phyloP scores from a whole-genome alignment of 2,329 filamentous ascomycete genomes.

The Calonectria henricotiae region DNA sequence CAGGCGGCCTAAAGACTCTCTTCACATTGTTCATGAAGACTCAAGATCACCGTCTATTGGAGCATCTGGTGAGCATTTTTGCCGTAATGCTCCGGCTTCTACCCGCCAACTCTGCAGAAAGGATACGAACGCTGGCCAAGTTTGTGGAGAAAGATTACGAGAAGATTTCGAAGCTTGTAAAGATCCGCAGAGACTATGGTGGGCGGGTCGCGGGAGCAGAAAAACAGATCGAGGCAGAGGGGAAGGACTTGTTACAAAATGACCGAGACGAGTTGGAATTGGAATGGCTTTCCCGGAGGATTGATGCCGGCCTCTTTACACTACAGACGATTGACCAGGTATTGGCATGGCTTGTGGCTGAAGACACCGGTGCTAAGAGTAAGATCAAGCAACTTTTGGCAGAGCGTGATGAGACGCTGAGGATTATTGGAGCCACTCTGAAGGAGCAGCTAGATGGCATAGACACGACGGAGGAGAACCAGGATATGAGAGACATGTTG shows the following conservation, averaged over 20 bases:
- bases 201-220: conserved; percentile 71
- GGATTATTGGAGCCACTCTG: conserved; percentile 77
- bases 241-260: conserved; percentile 38
- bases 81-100: conserved; percentile 85
- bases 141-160: conserved; percentile 96
- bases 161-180: conserved; percentile 83
- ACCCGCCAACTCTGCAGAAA: conserved; percentile 82
- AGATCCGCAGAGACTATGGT: conserved; percentile 80
- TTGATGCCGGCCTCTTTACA: conserved; percentile 89
- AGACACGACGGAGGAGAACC: conserved; percentile 73
- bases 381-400: conserved; percentile 77
- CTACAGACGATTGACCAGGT: conserved; percentile 89
- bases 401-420: conserved; percentile 78
- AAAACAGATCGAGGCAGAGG: conserved; percentile 65
- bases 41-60: conserved; percentile 77
- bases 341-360: conserved; percentile 91
- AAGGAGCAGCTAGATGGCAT: conserved; percentile 72
- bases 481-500: conserved; percentile 73
- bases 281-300: conserved; percentile 81
- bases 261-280: conserved; percentile 71
- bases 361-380: conserved; percentile 83
- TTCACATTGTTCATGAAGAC: conserved; percentile 94
- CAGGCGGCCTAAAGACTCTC: conserved; percentile 85
- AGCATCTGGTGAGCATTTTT: conserved; percentile 90
- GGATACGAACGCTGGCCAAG: conserved; percentile 91